Percentiles rank a stretch among this genome's conserved stretches.
Conservation (phyloP, 257 asterid species). For the Nicotiana attenuata region DNA sequence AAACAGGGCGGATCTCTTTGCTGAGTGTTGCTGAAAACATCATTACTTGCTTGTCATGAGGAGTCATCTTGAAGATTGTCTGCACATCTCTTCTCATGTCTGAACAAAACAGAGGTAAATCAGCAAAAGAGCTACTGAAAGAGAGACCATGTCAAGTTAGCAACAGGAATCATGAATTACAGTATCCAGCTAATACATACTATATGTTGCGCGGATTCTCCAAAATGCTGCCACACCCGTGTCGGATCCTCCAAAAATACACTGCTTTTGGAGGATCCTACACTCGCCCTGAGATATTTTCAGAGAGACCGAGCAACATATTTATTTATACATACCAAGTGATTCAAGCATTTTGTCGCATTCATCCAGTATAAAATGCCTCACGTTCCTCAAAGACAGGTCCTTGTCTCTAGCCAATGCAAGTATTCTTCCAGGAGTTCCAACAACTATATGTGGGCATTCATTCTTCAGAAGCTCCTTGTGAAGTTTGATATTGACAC, state of each 20-base stretch:
- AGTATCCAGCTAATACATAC: slow-evolving; percentile 23
- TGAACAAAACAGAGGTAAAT: slow-evolving; percentile 14
- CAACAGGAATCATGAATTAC: not conserved
- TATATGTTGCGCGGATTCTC: slow-evolving; percentile 69
- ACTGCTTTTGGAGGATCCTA: no score
- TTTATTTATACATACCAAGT: slow-evolving; percentile 53
- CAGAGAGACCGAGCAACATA: slow-evolving; percentile 41
- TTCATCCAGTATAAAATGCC: no score
- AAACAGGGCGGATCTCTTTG: slow-evolving; percentile 89
- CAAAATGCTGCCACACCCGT: slow-evolving; percentile 54
- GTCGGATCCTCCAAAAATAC: no score
- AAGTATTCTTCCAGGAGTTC: no score
- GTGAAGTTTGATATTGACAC: no score
- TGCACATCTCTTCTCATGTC: slow-evolving; percentile 95
- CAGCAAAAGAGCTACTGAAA: not conserved
- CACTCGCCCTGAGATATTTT: no score
- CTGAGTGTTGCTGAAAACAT: slow-evolving; percentile 95
- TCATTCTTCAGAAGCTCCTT: no score
- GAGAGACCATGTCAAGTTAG: not conserved
- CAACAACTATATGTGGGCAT: no score
- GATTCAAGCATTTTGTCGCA: no score
- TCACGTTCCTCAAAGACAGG: no score
- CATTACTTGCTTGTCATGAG: slow-evolving; percentile 94
- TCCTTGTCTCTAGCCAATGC: no score
- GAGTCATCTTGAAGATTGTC: slow-evolving; percentile 86